These are phyloP conservation scores for Hanseniaspora clermontiae DNA, from an alignment of 805 yeast genomes.

Conservation along the genomic window DNA sequence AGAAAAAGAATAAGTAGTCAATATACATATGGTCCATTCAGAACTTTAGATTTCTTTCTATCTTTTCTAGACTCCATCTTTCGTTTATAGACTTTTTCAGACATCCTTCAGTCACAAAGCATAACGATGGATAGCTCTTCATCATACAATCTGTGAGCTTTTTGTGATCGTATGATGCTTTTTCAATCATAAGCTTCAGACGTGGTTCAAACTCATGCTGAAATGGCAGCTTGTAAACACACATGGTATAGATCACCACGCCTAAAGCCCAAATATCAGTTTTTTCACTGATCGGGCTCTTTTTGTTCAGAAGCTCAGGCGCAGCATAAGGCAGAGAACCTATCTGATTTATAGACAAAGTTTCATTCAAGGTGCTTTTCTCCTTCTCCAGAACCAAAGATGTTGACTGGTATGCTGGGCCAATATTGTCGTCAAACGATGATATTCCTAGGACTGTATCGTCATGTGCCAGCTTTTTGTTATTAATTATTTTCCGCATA, in stretches of 20 bases:
- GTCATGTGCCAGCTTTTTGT: slow-evolving; percentile 25
- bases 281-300: neutral
- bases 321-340: slow-evolving; percentile 91
- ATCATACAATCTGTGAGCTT: slow-evolving; percentile 19
- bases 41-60: slow-evolving; percentile 17
- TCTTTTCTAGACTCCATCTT: slow-evolving; percentile 38
- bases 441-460: slow-evolving; percentile 26
- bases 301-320: slow-evolving; percentile 54
- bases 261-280: slow-evolving; percentile 92
- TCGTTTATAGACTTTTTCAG: slow-evolving; percentile 39
- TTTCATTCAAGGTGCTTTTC: neutral
- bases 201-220: slow-evolving; percentile 75
- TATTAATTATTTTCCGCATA: slow-evolving; percentile 21
- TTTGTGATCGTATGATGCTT: slow-evolving; percentile 46
- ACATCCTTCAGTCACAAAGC: slow-evolving; percentile 39
- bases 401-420: slow-evolving; percentile 22
- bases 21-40: neutral
- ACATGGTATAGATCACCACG: slow-evolving; percentile 58
- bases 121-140: slow-evolving; percentile 18
- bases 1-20: too few species aligned
- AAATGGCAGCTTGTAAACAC: slow-evolving; percentile 67
- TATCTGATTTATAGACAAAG: slow-evolving; percentile 36
- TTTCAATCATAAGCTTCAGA: slow-evolving; percentile 55
- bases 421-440: slow-evolving; percentile 22
- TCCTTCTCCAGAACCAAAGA: slow-evolving; percentile 7